phyloP scores from a whole-genome alignment of 768 basidiomycete species.

The Rhodotorula kratochvilovae region DNA sequence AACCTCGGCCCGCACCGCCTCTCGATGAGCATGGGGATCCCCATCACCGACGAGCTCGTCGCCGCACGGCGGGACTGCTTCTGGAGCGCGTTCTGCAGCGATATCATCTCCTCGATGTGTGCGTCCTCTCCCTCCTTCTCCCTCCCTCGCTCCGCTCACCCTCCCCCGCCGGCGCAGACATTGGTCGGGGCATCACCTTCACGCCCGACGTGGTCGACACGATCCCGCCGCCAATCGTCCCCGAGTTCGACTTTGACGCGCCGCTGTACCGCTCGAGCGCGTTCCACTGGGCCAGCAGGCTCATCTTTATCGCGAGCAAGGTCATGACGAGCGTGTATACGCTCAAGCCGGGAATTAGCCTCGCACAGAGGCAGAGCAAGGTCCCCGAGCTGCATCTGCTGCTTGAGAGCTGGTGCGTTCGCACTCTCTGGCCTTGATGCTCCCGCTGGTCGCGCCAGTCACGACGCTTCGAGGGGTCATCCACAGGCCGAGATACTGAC shows the following conservation, averaged over 20 bases:
- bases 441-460: too few species aligned
- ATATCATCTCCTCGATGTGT: conserved; percentile 16
- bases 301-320: conserved; percentile 17
- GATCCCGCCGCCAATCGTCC: conserved; percentile 9
- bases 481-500: too few species aligned
- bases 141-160: background rate
- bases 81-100: conserved; percentile 18
- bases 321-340: conserved; percentile 27
- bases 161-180: background rate
- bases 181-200: conserved; percentile 21
- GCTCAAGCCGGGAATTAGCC: conserved; percentile 15
- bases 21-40: background rate
- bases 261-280: conserved; percentile 28
- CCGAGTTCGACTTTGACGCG: conserved; percentile 31
- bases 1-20: conserved; percentile 26
- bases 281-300: conserved; percentile 17
- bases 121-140: background rate
- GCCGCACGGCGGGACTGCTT: conserved; percentile 13
- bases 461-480: too few species aligned
- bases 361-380: conserved; percentile 8
- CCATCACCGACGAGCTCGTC: background rate
- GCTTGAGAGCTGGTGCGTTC: conserved; percentile 34
- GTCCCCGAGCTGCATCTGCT: conserved; percentile 33
- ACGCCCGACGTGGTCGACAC: conserved; percentile 26
- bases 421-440: background rate